Percentiles rank a stretch among this genome's conserved stretches.
Conservation (phyloP, 306 rosid species). For the Crotalaria pallida region DNA sequence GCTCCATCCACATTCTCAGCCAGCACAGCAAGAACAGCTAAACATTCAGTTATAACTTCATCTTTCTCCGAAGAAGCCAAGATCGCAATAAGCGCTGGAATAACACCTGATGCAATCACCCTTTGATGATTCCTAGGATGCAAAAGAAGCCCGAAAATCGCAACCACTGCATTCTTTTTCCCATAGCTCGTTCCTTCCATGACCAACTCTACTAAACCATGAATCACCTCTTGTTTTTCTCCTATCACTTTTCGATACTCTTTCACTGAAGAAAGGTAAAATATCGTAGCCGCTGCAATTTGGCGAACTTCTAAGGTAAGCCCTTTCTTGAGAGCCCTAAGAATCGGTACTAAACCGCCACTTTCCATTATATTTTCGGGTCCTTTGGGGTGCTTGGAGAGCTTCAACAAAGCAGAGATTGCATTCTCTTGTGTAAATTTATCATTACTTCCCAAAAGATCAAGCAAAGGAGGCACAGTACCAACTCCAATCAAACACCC, state of each 20-base stretch:
- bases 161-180: constrained; percentile 69
- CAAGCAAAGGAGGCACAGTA: constrained; percentile 43
- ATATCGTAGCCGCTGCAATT: constrained; percentile 60
- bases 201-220: constrained; percentile 43
- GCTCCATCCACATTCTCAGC: constrained; percentile 63
- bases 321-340: constrained; percentile 46
- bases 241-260: constrained; percentile 56
- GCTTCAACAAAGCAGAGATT: constrained; percentile 61
- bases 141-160: constrained; percentile 60
- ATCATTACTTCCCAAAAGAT: constrained; percentile 29
- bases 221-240: constrained; percentile 44
- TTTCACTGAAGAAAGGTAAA: constrained; percentile 58
- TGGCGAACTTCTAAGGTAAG: constrained; percentile 47
- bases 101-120: constrained; percentile 46
- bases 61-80: constrained; percentile 38
- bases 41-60: constrained; percentile 43
- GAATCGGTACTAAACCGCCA: constrained; percentile 42
- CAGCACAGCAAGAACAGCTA: constrained; percentile 54
- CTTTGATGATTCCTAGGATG: constrained; percentile 40
- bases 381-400: constrained; percentile 58
- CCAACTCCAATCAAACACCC: constrained; percentile 61
- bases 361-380: constrained; percentile 35
- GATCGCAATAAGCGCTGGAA: constrained; percentile 40
- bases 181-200: constrained; percentile 59
- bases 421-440: constrained; percentile 49